These are phyloP conservation scores for Jimgerdemannia flammicorona DNA, from an alignment of 192 early-diverging fungal species.

Conservation along the genomic window DNA sequence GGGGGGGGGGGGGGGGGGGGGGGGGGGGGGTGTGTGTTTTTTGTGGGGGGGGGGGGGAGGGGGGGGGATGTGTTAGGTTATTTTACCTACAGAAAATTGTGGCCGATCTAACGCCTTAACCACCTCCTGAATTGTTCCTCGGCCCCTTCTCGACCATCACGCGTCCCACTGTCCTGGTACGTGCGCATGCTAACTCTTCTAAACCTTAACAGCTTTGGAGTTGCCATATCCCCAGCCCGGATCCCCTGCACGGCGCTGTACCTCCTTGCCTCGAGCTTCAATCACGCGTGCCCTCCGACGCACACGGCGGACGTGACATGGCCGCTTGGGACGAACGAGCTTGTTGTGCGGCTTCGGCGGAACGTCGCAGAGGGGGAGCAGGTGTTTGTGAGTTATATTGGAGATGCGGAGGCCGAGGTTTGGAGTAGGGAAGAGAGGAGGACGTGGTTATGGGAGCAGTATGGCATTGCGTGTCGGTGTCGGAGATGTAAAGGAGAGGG, in stretches of 20 bases:
- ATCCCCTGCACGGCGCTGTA: background rate
- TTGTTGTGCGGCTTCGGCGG: background rate
- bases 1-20: too few relatives aligned
- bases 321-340: background rate
- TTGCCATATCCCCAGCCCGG: background rate
- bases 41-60: too few relatives aligned
- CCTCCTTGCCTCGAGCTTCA: constrained; percentile 1
- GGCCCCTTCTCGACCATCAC: background rate
- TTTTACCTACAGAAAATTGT: background rate
- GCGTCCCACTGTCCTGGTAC: background rate
- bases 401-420: background rate
- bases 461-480: background rate
- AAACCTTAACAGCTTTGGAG: background rate
- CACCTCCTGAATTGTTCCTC: background rate
- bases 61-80: too few relatives aligned
- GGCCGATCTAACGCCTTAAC: background rate
- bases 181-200: background rate
- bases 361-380: background rate
- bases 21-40: too few relatives aligned
- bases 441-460: background rate
- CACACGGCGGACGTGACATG: background rate
- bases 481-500: background rate
- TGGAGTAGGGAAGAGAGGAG: background rate
- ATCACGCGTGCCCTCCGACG: constrained; percentile 2
- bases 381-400: background rate